Percentiles rank a stretch among this genome's conserved stretches.
phyloP scores from a whole-genome alignment of 2,329 filamentous ascomycete species.

The Basipetospora chlamydospora region DNA sequence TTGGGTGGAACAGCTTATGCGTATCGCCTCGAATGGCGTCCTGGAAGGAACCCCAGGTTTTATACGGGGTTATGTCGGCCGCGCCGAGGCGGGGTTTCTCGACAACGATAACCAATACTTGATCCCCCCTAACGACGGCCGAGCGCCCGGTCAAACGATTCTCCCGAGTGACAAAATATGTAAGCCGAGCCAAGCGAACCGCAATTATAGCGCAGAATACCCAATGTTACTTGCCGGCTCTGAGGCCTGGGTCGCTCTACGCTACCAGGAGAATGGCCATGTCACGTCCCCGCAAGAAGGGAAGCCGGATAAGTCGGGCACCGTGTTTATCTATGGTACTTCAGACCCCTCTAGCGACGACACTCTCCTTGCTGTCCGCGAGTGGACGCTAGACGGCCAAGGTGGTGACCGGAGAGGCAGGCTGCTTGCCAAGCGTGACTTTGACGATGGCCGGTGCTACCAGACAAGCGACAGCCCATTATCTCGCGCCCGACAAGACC shows the following conservation, averaged over 20 bases:
- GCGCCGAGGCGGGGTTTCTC: conserved; percentile 37
- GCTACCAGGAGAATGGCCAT: conserved; percentile 65
- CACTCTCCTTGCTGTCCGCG: conserved; percentile 49
- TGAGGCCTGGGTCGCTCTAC: conserved; percentile 51
- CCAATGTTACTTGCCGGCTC: conserved; percentile 47
- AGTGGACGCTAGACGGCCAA: conserved; percentile 68
- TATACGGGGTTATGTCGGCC: conserved; percentile 52
- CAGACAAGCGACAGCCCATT: conserved; percentile 53
- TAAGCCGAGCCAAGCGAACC: conserved; percentile 44
- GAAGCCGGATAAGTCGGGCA: conserved; percentile 53
- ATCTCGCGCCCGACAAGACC: conserved; percentile 40
- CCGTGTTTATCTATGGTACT: conserved; percentile 64
- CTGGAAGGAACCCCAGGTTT: conserved; percentile 60
- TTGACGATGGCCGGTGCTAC: conserved; percentile 83
- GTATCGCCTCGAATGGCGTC: conserved; percentile 58
- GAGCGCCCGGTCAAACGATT: conserved; percentile 31
- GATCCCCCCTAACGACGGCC: conserved; percentile 38
- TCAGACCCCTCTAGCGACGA: conserved; percentile 36
- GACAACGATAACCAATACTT: conserved; percentile 48
- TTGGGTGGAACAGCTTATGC: conserved; percentile 67
- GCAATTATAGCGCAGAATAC: conserved; percentile 42
- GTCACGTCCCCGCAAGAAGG: conserved; percentile 44
- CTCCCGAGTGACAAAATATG: conserved; percentile 41
- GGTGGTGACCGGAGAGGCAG: conserved; percentile 67
- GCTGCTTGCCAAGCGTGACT: conserved; percentile 65